Percentiles rank a stretch among this genome's conserved stretches.
Evolutionary conservation across 345 rosid genomes (phyloP).

Genomic region (Eucalyptus paniculata): DNA sequence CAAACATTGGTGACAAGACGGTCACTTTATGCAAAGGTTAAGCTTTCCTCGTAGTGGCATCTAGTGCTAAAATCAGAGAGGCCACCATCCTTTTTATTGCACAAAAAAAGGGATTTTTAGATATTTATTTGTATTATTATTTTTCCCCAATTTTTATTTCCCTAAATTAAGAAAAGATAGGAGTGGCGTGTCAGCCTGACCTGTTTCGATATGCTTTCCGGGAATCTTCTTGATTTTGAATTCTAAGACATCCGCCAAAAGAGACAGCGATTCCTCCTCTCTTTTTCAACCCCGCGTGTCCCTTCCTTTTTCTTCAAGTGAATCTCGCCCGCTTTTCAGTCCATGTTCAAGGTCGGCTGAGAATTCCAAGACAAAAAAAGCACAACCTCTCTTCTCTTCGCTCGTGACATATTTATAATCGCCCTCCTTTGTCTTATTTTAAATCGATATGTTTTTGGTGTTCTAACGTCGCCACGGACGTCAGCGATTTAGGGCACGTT

Average conservation of each 20-base stretch:
- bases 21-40: not conserved
- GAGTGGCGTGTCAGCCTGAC: not conserved
- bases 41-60: not conserved
- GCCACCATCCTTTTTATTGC: not conserved
- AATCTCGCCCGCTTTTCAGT: not conserved
- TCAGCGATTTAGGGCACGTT: not conserved
- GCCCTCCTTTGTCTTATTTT: not conserved
- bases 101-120: not conserved
- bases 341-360: not conserved
- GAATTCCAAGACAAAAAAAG: not conserved
- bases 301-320: not conserved
- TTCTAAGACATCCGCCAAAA: not conserved
- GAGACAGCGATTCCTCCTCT: not conserved
- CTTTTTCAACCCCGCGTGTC: not conserved
- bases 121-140: not conserved
- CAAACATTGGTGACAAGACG: not conserved
- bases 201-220: not conserved
- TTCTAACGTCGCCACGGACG: not conserved
- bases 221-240: not conserved
- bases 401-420: not conserved
- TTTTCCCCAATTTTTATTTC: not conserved
- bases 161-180: not conserved
- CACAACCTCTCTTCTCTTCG: not conserved
- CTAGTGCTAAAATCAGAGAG: not conserved
- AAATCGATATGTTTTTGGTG: not conserved